phyloP scores from a whole-genome alignment of 495 filamentous ascomycete species.

The Xanthoparmelia taractica region DNA sequence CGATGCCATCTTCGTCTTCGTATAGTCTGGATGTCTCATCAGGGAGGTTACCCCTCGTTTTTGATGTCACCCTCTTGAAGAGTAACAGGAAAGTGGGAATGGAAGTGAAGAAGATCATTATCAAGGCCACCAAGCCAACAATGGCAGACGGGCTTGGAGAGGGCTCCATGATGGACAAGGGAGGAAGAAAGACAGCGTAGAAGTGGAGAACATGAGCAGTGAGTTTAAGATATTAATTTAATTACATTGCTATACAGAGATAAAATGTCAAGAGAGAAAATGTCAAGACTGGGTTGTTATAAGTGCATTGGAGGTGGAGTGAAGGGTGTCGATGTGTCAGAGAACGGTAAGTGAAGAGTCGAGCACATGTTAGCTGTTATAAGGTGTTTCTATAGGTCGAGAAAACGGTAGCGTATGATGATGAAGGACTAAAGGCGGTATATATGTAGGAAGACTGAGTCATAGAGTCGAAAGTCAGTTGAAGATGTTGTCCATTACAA shows the following conservation, averaged over 20 bases:
- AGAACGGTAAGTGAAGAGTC: no score
- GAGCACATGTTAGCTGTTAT: no score
- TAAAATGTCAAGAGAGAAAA: not conserved
- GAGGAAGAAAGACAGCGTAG: no score
- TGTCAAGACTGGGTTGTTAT: not conserved
- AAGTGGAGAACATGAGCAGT: not conserved
- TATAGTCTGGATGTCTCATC: slow-evolving; percentile 34
- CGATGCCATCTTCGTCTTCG: slow-evolving; percentile 55
- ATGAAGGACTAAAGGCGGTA: no score
- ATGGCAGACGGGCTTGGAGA: not conserved
- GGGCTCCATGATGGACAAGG: not conserved
- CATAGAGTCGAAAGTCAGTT: no score
- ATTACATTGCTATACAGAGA: not conserved
- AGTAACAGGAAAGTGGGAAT: not conserved
- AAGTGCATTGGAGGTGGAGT: not conserved
- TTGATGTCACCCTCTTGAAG: slow-evolving; percentile 3
- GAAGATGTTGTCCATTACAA: no score
- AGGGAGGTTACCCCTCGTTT: not conserved
- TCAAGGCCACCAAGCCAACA: slow-evolving; percentile 2
- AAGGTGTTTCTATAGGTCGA: no score
- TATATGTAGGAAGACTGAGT: no score
- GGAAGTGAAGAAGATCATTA: slow-evolving; percentile 1
- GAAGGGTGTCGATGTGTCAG: not conserved
- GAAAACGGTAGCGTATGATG: no score
- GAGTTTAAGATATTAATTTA: not conserved